Percentiles rank a stretch among this genome's conserved stretches.
Conservation (phyloP, 257 asterid genomes). For the Verbascum thapsus region DNA sequence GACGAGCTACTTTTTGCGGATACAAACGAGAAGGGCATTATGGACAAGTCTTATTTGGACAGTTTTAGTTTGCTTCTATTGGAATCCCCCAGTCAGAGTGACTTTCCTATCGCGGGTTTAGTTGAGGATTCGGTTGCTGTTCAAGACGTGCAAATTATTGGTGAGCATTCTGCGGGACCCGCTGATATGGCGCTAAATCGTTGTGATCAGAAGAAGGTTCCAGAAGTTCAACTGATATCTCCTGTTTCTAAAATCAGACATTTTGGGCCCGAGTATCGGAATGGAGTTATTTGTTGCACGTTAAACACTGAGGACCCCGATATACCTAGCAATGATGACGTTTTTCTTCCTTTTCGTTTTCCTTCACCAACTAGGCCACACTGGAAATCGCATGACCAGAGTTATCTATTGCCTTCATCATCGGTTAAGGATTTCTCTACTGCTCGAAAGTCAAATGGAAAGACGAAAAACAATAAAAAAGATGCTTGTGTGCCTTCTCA, state of each 20-base stretch:
- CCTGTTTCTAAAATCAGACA: slow-evolving; percentile 38
- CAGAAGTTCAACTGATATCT: slow-evolving; percentile 41
- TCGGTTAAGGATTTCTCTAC: no score
- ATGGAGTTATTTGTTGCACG: slow-evolving; percentile 72
- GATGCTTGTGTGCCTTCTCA: slow-evolving; percentile 31
- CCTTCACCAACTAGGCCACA: slow-evolving; percentile 46
- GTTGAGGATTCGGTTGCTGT: no score
- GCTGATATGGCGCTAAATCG: slow-evolving; percentile 23
- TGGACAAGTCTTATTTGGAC: slow-evolving; percentile 56
- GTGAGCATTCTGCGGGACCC: slow-evolving; percentile 26
- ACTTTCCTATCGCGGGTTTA: slow-evolving; percentile 28
- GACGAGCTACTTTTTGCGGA: slow-evolving; percentile 50
- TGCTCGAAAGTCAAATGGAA: slow-evolving; percentile 36
- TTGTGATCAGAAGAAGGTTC: slow-evolving; percentile 27
- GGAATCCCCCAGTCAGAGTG: slow-evolving; percentile 55
- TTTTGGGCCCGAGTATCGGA: slow-evolving; percentile 58
- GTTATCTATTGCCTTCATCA: no score
- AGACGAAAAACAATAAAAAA: slow-evolving; percentile 35
- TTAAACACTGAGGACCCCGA: slow-evolving; percentile 72
- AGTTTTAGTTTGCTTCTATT: slow-evolving; percentile 53
- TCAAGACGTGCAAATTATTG: slow-evolving; percentile 33
- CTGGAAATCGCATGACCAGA: slow-evolving; percentile 41
- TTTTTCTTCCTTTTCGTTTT: slow-evolving; percentile 66
- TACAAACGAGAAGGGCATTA: no score
- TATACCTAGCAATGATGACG: slow-evolving; percentile 83